These are phyloP conservation scores for Vigna reflexopilosa DNA, from an alignment of 306 rosid species.

Conservation along the genomic window DNA sequence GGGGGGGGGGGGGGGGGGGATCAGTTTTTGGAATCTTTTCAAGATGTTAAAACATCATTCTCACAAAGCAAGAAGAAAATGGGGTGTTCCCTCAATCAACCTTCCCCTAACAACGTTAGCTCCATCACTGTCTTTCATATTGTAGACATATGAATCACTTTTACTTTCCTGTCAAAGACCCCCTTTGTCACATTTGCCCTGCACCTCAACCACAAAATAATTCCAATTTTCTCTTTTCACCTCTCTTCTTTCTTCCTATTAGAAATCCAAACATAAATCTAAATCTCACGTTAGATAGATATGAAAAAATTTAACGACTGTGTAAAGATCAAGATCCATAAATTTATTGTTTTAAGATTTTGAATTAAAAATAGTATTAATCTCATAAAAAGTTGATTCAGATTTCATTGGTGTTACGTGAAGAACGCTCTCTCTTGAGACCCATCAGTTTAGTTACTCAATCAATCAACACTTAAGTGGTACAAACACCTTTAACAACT, in stretches of 20 bases:
- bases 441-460: no score
- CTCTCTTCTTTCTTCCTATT: neutral
- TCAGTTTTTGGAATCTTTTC: constrained; percentile 53
- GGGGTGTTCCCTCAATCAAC: constrained; percentile 64
- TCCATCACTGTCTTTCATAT: constrained; percentile 60
- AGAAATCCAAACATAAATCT: no score
- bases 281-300: no score
- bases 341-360: no score
- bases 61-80: constrained; percentile 49
- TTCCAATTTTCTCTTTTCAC: neutral
- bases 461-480: neutral
- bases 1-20: no score
- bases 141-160: constrained; percentile 56
- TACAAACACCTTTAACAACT: constrained; percentile 17
- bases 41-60: constrained; percentile 64
- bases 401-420: fast-evolving
- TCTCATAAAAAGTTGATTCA: no score
- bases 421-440: no score
- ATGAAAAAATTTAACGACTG: no score
- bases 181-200: constrained; percentile 42
- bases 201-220: constrained; percentile 9
- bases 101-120: constrained; percentile 50
- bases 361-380: no score
- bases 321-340: no score
- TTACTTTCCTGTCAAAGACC: constrained; percentile 54